Base-by-base conservation (phyloP, 208 protist species). In the Wallacemonas sp. region DNA sequence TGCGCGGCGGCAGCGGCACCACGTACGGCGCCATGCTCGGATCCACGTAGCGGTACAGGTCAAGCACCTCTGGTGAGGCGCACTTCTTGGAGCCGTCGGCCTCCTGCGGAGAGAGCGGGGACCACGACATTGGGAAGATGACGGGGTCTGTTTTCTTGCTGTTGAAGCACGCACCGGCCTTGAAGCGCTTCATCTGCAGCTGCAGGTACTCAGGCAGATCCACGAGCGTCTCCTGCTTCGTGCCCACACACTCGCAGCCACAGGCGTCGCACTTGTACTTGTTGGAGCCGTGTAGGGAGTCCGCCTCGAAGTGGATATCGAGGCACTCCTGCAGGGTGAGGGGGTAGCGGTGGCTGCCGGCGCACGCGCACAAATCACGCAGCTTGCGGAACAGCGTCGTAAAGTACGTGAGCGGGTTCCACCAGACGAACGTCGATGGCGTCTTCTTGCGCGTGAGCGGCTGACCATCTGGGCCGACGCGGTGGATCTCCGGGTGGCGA, bases 171-270 rank as follows among this genome's bases (percentile, higher is more conserved):
- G 62, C 41, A 6, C 87, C 87, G 1, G 78, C 68, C 14, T 88
- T 71, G 72, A 93, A 96, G 33, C 92, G 85, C 72, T 97, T 97
- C 85, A 97, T 90, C 46, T 96, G 86, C 17, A 95, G 21, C 3
- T 96, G 34, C 1, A 97, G 76, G 52, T 88, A 90, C 70, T 97
- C 90, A 17, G 92, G 92, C 32, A 94, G 65, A 0, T 65, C 60
- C 1, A 95, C 77, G 21, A 97, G 74, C 11, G 70, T 73, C 48
- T 87, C 80, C 44, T 63, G 61, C 72, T 95, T 96, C 36, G 88
- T 96, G 11, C 90, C 90, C 33, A 95, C 85, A 34, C 65, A 78
- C n/a, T 30, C 44, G 27, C 54, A 64, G 19, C 83, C 78, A 65
- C 92, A 97, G 19, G 81, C 84, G 36, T 72, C 70, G 68, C 92